Base-by-base conservation (phyloP, 2,329 filamentous ascomycete genomes). In the Pestalotiopsis sp. region DNA sequence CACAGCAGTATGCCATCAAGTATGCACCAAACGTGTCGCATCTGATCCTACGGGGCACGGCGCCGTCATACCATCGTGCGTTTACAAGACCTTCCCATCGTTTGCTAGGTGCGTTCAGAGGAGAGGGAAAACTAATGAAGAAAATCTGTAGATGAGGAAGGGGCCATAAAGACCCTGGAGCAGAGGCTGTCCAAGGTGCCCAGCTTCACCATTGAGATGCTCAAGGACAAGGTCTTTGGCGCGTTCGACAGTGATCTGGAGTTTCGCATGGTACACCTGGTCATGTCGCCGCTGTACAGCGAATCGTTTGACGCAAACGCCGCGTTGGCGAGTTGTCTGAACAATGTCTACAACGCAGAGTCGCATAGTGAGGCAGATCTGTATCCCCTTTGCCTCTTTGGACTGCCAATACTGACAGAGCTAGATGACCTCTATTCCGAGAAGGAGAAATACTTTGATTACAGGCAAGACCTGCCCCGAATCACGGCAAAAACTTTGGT, bases 381-480 rank as follows among this genome's bases (percentile, higher is more conserved):
- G 11, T 58, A 14, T 20, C 17, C 13, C 31, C 14, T 12, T 36
- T 25, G 60, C 2, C 17, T 45, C 40, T 14, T 13, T 11, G n/a
- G 13, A 23, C 14, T 14, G 13, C 49, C n/a, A 38, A 41, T 64
- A 12, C 25, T 31, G 20, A 38, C 7, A 4, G 57, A 31, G 14
- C 1, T 12, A 80, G 79, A 82, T 66, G 77, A 77, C 23, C 69
- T 81, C 1, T 82, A 80, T 67, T 77, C 75, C 0, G 73, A 78
- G 60, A 60, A 70, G 12, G 77, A 81, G 66, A 82, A 81, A 70
- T 80, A 79, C 58, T 81, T 82, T 68, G 80, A 82, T 66, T 82
- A 82, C 68, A 73, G 75, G 2, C 69, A 75, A 9, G 67, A 73
- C 13, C 70, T 82, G 9, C 49, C 70, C 7, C 63, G 68, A 7